These are phyloP conservation scores for Deakozyma indianensis DNA, from an alignment of 805 yeast species.

Conservation along the genomic window DNA sequence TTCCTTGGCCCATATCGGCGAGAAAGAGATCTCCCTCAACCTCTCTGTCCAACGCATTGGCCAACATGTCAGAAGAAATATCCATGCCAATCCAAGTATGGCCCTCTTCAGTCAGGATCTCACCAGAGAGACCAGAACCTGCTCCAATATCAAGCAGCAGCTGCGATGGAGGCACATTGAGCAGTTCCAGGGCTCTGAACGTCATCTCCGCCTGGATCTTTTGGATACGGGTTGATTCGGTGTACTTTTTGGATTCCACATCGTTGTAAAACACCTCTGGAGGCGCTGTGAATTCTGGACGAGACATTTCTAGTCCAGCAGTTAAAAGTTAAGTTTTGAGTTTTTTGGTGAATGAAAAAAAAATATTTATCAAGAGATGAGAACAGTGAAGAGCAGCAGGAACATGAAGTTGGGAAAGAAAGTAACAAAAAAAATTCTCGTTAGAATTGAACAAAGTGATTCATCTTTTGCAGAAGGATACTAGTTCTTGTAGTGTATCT, in stretches of 20 bases:
- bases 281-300: conserved; percentile 95
- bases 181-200: conserved; percentile 73
- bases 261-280: conserved; percentile 94
- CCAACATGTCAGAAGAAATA: conserved; percentile 90
- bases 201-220: conserved; percentile 98
- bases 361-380: too few relatives aligned
- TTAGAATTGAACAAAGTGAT: too few relatives aligned
- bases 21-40: conserved; percentile 87
- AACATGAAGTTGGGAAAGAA: too few relatives aligned
- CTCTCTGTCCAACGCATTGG: conserved; percentile 83
- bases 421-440: too few relatives aligned
- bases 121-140: conserved; percentile 94
- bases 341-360: too few relatives aligned
- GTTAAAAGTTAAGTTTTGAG: too few relatives aligned
- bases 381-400: too few relatives aligned
- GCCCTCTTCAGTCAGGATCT: conserved; percentile 84
- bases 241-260: conserved; percentile 76
- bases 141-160: conserved; percentile 86
- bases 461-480: too few relatives aligned
- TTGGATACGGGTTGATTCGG: conserved; percentile 90
- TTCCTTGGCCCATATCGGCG: conserved; percentile 86
- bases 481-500: too few relatives aligned
- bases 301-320: conserved; percentile 48
- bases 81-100: conserved; percentile 95
- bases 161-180: conserved; percentile 55